phyloP scores from a whole-genome alignment of 139 green algal species.

The Edaphochlamys debaryana region DNA sequence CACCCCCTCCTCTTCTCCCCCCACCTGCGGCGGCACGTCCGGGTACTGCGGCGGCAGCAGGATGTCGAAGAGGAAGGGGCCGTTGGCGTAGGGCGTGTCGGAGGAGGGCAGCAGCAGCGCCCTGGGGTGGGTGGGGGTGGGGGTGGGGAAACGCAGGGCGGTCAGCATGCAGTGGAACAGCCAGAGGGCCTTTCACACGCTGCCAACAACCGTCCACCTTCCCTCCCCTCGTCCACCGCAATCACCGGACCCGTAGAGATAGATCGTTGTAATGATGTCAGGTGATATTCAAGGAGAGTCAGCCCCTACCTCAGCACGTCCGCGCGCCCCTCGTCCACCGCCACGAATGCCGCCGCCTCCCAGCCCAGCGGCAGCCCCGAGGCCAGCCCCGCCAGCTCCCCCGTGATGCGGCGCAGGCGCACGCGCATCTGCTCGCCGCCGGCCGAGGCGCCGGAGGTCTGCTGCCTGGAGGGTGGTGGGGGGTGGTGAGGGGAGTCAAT shows the following conservation, averaged over 20 bases:
- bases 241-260: too few species aligned
- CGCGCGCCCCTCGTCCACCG: conserved; percentile 57
- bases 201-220: not conserved
- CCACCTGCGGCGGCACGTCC: conserved; percentile 60
- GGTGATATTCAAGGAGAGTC: too few species aligned
- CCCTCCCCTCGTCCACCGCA: not conserved
- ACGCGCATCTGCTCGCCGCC: conserved; percentile 26
- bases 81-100: conserved; percentile 50
- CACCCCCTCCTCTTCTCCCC: too few species aligned
- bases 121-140: not conserved
- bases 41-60: conserved; percentile 70
- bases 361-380: conserved; percentile 60
- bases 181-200: too few species aligned
- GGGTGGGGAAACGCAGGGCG: too few species aligned
- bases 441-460: not conserved
- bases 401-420: conserved; percentile 32
- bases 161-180: not conserved
- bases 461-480: not conserved
- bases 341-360: conserved; percentile 57
- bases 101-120: conserved; percentile 53
- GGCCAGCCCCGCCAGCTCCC: conserved; percentile 17
- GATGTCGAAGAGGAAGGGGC: conserved; percentile 74
- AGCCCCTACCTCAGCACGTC: conserved; percentile 67
- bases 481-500: not conserved
- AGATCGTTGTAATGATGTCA: too few species aligned